Base-by-base conservation (phyloP, 169 alveolate species). In the Ichthyophthirius multifiliis region DNA sequence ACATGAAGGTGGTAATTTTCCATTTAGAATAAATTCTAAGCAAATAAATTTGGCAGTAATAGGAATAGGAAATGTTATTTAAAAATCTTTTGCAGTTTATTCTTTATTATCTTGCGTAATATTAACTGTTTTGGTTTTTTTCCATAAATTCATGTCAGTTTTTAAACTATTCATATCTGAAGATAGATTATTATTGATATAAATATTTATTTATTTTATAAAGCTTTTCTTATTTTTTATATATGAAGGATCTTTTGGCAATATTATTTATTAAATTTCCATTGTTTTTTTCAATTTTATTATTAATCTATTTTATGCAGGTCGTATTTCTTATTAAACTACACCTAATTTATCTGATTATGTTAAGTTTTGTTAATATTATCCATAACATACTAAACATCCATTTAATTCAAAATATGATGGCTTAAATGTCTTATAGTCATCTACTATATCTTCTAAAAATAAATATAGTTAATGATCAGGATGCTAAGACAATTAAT, bases 371-470 rank as follows among this genome's bases (percentile, higher is more conserved):
- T 16, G 31, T 23, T 55, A 27, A 6, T 55, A 27, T 12, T 55
- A 39, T 20, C 71, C 71, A 7, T 55, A 55, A 18, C 71, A 55
- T 13, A 27, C 31, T 55, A 55, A 55, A 27, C 71, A 55, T 13
- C 71, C 71, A 55, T 55, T 55, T 10, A 39, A 34, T n/a, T 55
- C 71, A 27, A 55, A 55, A 23, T 55, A 55, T 55, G 23, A 55
- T 20, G 71, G 71, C 15, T 55, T 55, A 27, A 55, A 55, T 20
- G 71, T 27, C 23, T 39, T 55, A 55, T 55, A 55, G 31, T 55
- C 71, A 55, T 55, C 71, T 0, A 55, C 71, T 18, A 55, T 55
- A 55, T 55, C 71, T 27, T 55, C 71, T 55, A 55, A 55, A 55
- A 55, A 55, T 55, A 55, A 55, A 55, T 55, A 55, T 7, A 55